A percentile compares a stretch with the other conserved stretches of the same genome.
Conservation (phyloP, 192 early-diverging fungal genomes). For the Mortierella claussenii region DNA sequence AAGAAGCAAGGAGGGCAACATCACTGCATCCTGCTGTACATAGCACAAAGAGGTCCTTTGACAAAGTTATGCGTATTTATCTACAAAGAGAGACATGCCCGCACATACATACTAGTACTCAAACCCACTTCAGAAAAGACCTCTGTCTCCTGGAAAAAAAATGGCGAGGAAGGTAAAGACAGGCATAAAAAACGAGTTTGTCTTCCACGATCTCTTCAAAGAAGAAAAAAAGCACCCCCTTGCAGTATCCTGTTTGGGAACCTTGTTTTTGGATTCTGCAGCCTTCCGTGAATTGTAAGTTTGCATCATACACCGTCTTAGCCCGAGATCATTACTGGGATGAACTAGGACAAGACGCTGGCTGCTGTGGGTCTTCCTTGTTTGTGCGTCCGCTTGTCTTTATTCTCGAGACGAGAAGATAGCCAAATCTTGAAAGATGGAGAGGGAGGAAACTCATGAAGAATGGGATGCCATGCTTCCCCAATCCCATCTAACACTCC, state of each 20-base stretch:
- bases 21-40: too few relatives aligned
- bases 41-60: too few relatives aligned
- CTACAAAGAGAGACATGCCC: too few relatives aligned
- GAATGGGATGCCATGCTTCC: neutral
- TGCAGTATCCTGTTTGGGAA: neutral
- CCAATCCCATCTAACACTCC: neutral
- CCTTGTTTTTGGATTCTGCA: neutral
- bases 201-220: neutral
- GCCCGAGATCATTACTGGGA: conserved; percentile 5
- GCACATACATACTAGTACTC: too few relatives aligned
- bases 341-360: conserved; percentile 10
- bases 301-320: neutral
- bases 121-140: too few relatives aligned
- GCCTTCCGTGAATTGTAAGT: neutral
- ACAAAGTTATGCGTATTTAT: too few relatives aligned
- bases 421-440: too few relatives aligned
- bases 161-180: too few relatives aligned
- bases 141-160: conserved; percentile 5
- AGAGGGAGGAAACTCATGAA: neutral
- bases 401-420: too few relatives aligned
- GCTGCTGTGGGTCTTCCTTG: neutral
- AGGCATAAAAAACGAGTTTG: neutral
- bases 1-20: too few relatives aligned
- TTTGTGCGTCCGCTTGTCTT: too few relatives aligned
- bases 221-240: conserved; percentile 13